Evolutionary conservation across 2,329 filamentous ascomycete species (phyloP), one percentile per base, ranked within the genome.

Genomic region (Microsporum audouinii): DNA sequence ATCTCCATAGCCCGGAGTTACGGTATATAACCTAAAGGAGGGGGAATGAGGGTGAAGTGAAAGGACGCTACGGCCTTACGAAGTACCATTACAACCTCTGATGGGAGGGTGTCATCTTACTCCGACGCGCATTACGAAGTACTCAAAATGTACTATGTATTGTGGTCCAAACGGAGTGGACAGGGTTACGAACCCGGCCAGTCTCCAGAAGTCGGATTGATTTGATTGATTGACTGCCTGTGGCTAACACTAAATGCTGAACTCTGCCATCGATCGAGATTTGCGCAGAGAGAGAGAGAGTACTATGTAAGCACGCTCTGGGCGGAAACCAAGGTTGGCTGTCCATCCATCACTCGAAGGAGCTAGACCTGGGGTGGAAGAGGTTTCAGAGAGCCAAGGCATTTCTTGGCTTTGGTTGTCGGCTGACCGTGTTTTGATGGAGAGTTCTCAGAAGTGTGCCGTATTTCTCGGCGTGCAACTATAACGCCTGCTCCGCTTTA

Each of bases 401-500:
- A 45, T 17, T 58, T 43, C 57, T 58, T 58, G 57, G 57, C 57
- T 47, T 14, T 53, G 38, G 17, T 58, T 58, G 57, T 58, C 57
- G 57, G 57, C 57, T 58, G 57, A 58, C 57, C 57, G 57, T 58
- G 57, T 47, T 58, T 45, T 36, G n/a, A 43, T 58, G 27, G 38
- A 60, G 47, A 38, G 41, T 41, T 57, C 55, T 38, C 45, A 43
- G 39, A 43, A 39, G 10, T 31, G n/a, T n/a, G 23, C 33, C 43
- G 33, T 55, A 27, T 31, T 43, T 10, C 57, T 61, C 0, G 67
- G 74, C 60, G 71, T 73, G 69, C 67, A 71, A 58, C 60, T 53
- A 2, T 68, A 43, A 68, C 47, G 73, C 72, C 0, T 72, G 70
- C 39, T 72, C 69, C 0, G 67, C 73, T 49, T 70, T 70, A 2